These are phyloP conservation scores for Aspergillus luchuensis DNA, from an alignment of 2,329 filamentous ascomycete genomes.

Conservation along the genomic window DNA sequence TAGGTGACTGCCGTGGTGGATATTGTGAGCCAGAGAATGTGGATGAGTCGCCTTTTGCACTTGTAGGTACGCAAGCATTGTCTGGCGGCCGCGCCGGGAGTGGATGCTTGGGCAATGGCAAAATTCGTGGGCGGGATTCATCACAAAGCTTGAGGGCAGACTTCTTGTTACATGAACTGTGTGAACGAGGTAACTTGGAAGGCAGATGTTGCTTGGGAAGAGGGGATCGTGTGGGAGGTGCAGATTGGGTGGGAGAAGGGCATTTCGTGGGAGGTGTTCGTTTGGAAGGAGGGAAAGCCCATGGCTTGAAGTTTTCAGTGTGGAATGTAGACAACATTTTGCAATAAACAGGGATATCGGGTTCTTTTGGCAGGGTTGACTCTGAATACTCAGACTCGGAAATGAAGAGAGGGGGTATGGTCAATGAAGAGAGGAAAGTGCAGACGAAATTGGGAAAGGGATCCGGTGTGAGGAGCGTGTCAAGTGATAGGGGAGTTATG, in stretches of 20 bases:
- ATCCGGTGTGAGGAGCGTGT: no score
- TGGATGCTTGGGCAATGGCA: not conserved
- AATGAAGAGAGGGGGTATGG: not conserved
- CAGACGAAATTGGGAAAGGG: not conserved
- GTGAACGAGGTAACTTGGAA: not conserved
- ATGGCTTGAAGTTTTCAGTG: not conserved
- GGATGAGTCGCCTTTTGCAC: not conserved
- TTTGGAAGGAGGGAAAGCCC: not conserved
- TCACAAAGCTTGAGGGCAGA: not conserved
- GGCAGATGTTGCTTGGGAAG: not conserved
- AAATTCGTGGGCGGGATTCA: not conserved
- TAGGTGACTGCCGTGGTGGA: not conserved
- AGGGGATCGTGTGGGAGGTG: not conserved
- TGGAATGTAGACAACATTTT: not conserved
- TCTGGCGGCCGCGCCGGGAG: not conserved
- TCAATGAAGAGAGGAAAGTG: not conserved
- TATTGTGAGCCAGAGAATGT: not conserved
- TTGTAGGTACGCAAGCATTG: not conserved
- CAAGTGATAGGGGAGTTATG: no score
- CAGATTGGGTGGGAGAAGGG: not conserved
- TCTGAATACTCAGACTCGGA: not conserved
- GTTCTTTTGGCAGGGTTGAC: not conserved
- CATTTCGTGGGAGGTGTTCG: not conserved
- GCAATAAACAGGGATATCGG: not conserved
- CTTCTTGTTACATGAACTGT: not conserved